phyloP scores from a whole-genome alignment of 352 stramenopile genomes.

The Pythium brachiatum region DNA sequence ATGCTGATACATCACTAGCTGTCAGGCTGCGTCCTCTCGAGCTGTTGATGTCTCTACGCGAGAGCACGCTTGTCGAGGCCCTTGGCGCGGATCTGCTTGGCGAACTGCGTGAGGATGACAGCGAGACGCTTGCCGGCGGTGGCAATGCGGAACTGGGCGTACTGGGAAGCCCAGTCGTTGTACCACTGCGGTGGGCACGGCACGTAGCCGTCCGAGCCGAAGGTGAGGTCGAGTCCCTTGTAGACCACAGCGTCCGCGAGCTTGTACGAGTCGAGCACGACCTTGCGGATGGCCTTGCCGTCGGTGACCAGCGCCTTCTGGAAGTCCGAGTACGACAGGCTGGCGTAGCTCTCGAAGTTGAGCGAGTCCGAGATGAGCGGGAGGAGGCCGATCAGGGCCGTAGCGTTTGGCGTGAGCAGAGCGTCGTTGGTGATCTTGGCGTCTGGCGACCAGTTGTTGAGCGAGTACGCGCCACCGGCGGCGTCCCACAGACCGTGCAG shows the following conservation, averaged over 20 bases:
- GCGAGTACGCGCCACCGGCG: constrained; percentile 44
- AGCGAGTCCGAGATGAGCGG: constrained; percentile 17
- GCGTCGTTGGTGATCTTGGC: constrained; percentile 12
- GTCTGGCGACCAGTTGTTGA: constrained; percentile 50
- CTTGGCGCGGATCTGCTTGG: constrained; percentile 21
- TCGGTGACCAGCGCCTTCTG: constrained; percentile 15
- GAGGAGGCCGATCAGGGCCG: constrained; percentile 33
- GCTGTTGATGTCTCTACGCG: background rate
- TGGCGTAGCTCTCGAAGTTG: constrained; percentile 16
- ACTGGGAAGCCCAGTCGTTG: constrained; percentile 22
- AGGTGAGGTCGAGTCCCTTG: constrained; percentile 25
- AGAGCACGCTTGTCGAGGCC: constrained; percentile 9
- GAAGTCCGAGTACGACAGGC: constrained; percentile 19
- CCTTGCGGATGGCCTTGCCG: constrained; percentile 18
- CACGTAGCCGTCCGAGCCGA: constrained; percentile 28
- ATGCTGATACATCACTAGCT: background rate
- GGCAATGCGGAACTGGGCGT: constrained; percentile 24
- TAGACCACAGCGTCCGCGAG: constrained; percentile 25
- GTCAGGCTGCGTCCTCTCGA: background rate
- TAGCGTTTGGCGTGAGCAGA: constrained; percentile 35
- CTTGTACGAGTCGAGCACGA: constrained; percentile 31
- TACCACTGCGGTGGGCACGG: constrained; percentile 25
- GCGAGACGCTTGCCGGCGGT: constrained; percentile 31
- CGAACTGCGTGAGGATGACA: constrained; percentile 32
- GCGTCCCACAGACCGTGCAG: constrained; percentile 65